Conservation (phyloP, 352 stramenopile genomes). For the Pythium utonaiense region DNA sequence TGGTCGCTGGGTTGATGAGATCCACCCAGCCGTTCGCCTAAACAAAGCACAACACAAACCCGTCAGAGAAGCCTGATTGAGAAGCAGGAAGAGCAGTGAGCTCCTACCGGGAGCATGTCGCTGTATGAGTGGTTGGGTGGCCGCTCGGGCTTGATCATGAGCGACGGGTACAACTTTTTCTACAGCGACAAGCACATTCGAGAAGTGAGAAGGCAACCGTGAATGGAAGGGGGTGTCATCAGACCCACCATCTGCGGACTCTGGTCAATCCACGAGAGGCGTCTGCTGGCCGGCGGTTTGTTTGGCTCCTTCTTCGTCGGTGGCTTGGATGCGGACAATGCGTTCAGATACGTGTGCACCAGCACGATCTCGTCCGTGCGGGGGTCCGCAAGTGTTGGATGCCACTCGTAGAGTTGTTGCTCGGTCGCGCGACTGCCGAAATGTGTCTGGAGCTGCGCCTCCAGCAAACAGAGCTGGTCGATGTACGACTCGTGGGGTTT, state of each 20-base stretch:
- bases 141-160: slow-evolving; percentile 59
- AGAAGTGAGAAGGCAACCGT: background rate
- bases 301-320: slow-evolving; percentile 19
- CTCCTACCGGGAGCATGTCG: slow-evolving; percentile 61
- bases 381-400: slow-evolving; percentile 32
- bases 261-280: slow-evolving; percentile 74
- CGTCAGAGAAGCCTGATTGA: background rate
- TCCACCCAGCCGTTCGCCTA: slow-evolving; percentile 76
- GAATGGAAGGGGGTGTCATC: background rate
- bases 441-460: slow-evolving; percentile 57
- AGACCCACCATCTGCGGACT: slow-evolving; percentile 49
- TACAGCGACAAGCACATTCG: slow-evolving; percentile 18
- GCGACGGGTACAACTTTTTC: slow-evolving; percentile 52
- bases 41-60: background rate
- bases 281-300: slow-evolving; percentile 23
- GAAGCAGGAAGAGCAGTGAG: background rate
- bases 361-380: slow-evolving; percentile 70
- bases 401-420: slow-evolving; percentile 75
- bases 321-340: slow-evolving; percentile 21
- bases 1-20: slow-evolving; percentile 19
- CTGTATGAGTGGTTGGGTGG: slow-evolving; percentile 76
- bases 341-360: slow-evolving; percentile 78
- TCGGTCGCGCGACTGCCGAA: slow-evolving; percentile 41
- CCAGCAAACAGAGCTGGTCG: slow-evolving; percentile 64
- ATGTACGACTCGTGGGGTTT: slow-evolving; percentile 77